Evolutionary conservation across 768 basidiomycete species (phyloP), one percentile per base, ranked within the genome.

Genomic region (Panaeolus papilionaceus): DNA sequence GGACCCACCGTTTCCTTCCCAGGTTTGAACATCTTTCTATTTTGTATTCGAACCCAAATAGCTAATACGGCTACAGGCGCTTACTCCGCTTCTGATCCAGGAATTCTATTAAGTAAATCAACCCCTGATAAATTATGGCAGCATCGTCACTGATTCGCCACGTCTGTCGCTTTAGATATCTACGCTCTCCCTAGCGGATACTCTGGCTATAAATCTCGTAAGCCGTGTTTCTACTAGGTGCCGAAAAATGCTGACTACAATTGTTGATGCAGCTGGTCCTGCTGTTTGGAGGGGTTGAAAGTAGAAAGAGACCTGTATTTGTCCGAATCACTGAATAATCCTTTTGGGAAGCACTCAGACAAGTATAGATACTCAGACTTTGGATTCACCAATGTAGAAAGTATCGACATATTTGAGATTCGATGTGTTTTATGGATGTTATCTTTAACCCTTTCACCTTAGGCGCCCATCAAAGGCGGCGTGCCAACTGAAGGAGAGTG

Each of bases 1-100:
- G 66, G 69, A n/a, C 79, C 79, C 12, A 69, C 72, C 4, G 78
- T 79, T 1, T 77, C 78, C 12, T 79, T 80, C 73, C 79, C 79
- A 66, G 79, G 78, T 79, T 61, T 45, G 20, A n/a, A 12, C 20
- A 45, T 4, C 39, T 37, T 26, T 33, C 23, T 33, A 5, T 33
- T 5, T 33, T 2, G 33, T 33, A 45, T 40, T 40, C 39, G 39
- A 51, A 16, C 39, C 12, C 18, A 20, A 38, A 42, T 6, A 38
- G 20, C 40, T 38, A 26, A 49, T 5, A 8, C 16, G 47, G 58
- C 23, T 44, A 37, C 67, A 76, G 76, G 74, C 58, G 79, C 75
- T 47, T 79, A 79, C 64, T 75, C 76, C 11, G 74, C 75, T 4
- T 73, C 69, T 23, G 78, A 80, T 62, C 78, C 78, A 16, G 79